phyloP scores from a whole-genome alignment of 2,329 filamentous ascomycete genomes.

The Ascochyta koolunga region DNA sequence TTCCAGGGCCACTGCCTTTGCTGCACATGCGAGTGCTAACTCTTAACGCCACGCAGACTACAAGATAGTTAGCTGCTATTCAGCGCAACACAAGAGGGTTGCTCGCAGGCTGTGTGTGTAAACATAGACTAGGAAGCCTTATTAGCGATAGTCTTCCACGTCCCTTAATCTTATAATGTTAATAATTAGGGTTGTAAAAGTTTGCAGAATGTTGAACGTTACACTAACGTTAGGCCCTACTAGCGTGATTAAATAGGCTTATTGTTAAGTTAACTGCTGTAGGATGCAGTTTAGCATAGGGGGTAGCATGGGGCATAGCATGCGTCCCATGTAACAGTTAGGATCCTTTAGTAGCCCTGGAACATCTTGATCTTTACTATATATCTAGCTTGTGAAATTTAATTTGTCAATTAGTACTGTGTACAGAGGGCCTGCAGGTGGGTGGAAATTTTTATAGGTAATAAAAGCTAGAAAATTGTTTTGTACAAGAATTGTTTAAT shows the following conservation, averaged over 20 bases:
- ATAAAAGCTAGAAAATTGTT: not conserved
- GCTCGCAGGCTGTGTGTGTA: not conserved
- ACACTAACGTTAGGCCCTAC: not conserved
- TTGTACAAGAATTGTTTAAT: not conserved
- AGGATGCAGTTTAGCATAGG: not conserved
- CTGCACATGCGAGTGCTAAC: slow-evolving; percentile 2
- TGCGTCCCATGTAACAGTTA: slow-evolving; percentile 1
- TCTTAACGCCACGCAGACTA: slow-evolving; percentile 6
- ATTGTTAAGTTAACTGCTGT: slow-evolving; percentile 1
- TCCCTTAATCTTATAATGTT: slow-evolving; percentile 1
- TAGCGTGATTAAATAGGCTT: not conserved
- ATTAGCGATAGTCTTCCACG: slow-evolving; percentile 4
- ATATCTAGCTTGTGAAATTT: not conserved
- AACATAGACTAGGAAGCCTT: slow-evolving; percentile 3
- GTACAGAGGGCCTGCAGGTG: not conserved
- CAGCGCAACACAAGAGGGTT: slow-evolving; percentile 1
- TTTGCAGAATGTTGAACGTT: not conserved
- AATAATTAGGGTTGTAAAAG: not conserved
- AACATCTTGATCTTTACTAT: not conserved
- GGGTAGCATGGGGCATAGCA: not conserved
- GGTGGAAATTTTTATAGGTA: not conserved
- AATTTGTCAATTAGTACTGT: not conserved
- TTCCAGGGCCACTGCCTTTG: slow-evolving; percentile 3
- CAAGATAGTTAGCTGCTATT: slow-evolving; percentile 2
- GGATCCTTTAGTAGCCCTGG: not conserved